Conservation (phyloP, 352 stramenopile genomes). For the Pythium plurisporium region DNA sequence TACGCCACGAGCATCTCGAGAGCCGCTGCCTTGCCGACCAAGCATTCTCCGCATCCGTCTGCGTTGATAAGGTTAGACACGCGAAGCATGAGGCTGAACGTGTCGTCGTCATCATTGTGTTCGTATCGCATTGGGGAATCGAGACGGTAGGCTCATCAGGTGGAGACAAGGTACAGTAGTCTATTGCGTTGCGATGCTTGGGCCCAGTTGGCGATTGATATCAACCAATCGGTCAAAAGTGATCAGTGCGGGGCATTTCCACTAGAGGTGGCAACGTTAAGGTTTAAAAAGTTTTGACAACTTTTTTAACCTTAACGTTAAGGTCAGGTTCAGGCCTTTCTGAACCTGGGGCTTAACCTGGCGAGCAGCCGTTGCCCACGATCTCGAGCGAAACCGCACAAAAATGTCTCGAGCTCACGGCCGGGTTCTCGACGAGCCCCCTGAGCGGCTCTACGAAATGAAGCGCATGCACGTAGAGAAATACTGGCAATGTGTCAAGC, state of each 20-base stretch:
- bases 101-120: background rate
- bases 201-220: background rate
- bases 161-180: background rate
- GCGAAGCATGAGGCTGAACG: background rate
- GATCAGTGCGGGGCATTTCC: background rate
- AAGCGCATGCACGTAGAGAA: no score
- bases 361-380: no score
- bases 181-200: background rate
- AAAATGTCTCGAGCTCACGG: no score
- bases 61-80: background rate
- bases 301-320: background rate
- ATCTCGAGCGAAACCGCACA: no score
- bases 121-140: background rate
- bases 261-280: no score
- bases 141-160: background rate
- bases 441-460: no score
- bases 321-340: no score
- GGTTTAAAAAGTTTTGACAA: background rate
- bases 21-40: background rate
- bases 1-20: slow-evolving; percentile 3
- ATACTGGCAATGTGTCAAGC: no score
- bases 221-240: background rate
- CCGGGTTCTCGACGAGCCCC: no score
- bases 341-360: no score
- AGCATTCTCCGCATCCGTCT: background rate